A percentile compares a stretch with the other conserved stretches of the same genome.
Conservation (phyloP, 192 early-diverging fungal species). For the Kickxella alabastrina region DNA sequence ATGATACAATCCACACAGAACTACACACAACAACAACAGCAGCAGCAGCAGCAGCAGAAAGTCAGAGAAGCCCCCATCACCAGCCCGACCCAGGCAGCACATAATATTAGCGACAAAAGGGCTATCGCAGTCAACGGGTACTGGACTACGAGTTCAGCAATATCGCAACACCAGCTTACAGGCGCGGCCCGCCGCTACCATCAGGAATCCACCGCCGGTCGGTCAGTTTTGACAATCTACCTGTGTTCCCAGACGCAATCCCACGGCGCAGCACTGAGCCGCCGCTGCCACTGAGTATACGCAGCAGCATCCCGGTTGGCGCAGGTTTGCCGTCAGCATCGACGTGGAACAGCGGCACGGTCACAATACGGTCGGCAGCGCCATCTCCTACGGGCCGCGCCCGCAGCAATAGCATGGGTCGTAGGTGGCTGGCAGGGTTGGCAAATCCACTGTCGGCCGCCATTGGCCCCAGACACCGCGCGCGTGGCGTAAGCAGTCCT, state of each 20-base stretch:
- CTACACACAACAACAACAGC: not conserved
- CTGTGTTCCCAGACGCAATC: slow-evolving; percentile 22
- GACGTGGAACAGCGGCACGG: slow-evolving; percentile 44
- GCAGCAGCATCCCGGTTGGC: not conserved
- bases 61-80: too few species aligned
- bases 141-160: slow-evolving; percentile 12
- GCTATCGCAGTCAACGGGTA: slow-evolving; percentile 11
- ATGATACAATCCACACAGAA: slow-evolving; percentile 14
- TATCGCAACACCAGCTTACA: not conserved
- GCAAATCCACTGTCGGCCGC: slow-evolving; percentile 30
- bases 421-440: slow-evolving; percentile 36
- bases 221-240: slow-evolving; percentile 46
- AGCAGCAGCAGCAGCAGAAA: not conserved
- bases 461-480: slow-evolving; percentile 17
- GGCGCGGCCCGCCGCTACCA: slow-evolving; percentile 37
- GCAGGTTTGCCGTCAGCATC: slow-evolving; percentile 21
- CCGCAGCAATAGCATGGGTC: slow-evolving; percentile 11
- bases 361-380: slow-evolving; percentile 8
- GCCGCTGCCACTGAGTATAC: slow-evolving; percentile 11
- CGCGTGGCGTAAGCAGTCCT: not conserved
- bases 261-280: slow-evolving; percentile 41
- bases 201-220: slow-evolving; percentile 48
- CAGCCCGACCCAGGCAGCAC: not conserved
- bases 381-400: not conserved
- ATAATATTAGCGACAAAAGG: slow-evolving; percentile 1